These are phyloP conservation scores for Sisymbrium irio DNA, from an alignment of 345 rosid genomes.

Conservation along the genomic window DNA sequence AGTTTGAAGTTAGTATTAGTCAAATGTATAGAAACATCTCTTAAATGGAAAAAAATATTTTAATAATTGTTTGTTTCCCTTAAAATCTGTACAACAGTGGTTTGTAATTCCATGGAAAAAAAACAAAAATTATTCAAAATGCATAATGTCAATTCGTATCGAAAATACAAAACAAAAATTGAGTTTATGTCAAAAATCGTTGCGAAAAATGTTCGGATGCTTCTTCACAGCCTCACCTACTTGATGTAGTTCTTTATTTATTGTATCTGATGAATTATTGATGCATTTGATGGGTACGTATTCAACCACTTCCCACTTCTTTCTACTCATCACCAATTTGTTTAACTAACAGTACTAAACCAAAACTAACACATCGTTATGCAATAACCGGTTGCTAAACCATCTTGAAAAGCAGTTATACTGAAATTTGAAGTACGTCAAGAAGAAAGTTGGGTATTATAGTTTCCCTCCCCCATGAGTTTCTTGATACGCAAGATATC, in stretches of 20 bases:
- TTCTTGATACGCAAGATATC: constrained; percentile 18
- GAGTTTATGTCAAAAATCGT: not conserved
- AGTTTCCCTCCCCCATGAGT: constrained; percentile 14
- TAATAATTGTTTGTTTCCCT: not conserved
- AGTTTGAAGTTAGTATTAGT: not conserved
- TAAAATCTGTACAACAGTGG: not conserved
- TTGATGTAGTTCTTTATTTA: not conserved
- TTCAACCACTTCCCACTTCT: not conserved
- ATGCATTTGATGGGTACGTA: not conserved
- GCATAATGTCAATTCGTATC: not conserved
- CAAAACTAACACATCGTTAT: not conserved
- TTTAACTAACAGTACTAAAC: not conserved
- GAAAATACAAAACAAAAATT: too few species aligned
- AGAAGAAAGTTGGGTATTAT: not conserved
- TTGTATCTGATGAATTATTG: not conserved
- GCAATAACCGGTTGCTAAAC: constrained; percentile 1
- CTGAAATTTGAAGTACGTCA: not conserved
- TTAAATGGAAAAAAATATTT: not conserved
- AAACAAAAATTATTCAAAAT: too few species aligned
- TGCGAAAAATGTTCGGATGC: not conserved
- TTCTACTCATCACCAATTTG: not conserved
- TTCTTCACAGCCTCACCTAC: not conserved
- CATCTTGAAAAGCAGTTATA: not conserved
- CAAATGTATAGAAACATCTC: not conserved
- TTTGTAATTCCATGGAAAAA: not conserved